Evolutionary conservation across 169 alveolate species (phyloP), one percentile per base, ranked within the genome.

Genomic region (Besnoitia besnoiti): DNA sequence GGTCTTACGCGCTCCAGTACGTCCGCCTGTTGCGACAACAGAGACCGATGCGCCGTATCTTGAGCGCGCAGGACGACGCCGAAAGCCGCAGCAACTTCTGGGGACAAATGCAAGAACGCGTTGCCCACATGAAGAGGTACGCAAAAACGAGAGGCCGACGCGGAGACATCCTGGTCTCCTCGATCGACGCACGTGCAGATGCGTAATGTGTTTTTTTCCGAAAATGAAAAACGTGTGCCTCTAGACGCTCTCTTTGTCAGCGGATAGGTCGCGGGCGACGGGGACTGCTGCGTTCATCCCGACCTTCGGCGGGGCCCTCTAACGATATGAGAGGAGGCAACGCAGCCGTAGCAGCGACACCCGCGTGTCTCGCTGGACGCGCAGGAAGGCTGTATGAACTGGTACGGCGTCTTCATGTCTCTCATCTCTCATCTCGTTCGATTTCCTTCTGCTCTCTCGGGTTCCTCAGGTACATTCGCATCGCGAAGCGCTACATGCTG

Each of bases 121-220:
- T 27, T 77, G 49, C 55, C 7, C 87, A 77, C 40, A 77, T 77
- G 87, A 77, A 77, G 37, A 77, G 87, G 87, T 77, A 77, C 8
- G 42, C 14, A 51, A 51, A 24, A n/a, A n/a, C n/a, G n/a, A n/a
- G n/a, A n/a, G n/a, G n/a, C n/a, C n/a, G n/a, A n/a, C n/a, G n/a
- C n/a, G n/a, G n/a, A n/a, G n/a, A n/a, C n/a, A n/a, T n/a, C n/a
- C n/a, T n/a, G n/a, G n/a, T n/a, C n/a, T n/a, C n/a, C n/a, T n/a
- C n/a, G n/a, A n/a, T n/a, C n/a, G n/a, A n/a, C n/a, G n/a, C n/a
- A n/a, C n/a, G n/a, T n/a, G n/a, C n/a, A n/a, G n/a, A n/a, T n/a
- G n/a, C n/a, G n/a, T n/a, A n/a, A n/a, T n/a, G n/a, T n/a, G n/a
- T n/a, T n/a, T n/a, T n/a, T n/a, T n/a, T n/a, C n/a, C n/a, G n/a